Base-by-base conservation (phyloP, 768 basidiomycete species). In the Glaciozyma martinii region DNA sequence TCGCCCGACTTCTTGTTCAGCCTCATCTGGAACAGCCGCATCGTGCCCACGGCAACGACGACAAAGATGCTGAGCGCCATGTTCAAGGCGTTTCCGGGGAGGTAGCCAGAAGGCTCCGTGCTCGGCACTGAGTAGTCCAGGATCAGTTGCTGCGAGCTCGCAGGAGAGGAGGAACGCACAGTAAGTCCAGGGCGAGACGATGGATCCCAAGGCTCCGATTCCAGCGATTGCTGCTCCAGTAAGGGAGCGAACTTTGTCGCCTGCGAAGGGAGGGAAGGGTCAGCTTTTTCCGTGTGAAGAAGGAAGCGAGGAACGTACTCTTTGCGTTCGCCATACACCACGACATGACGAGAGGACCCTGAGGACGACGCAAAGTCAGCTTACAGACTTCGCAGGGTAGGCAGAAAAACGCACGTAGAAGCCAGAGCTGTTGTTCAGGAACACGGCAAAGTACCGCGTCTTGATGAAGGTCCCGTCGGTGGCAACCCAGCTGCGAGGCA, bases 121-220 rank as follows among this genome's bases (percentile, higher is more conserved):
- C 15, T 43, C 1, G 56, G 25, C 7, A 58, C 44, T 54, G 29
- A 1, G 29, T 3, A 30, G 18, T 16, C 5, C 5, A 30, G 29
- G 13, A 18, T 30, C 16, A 30, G 53, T 8, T 27, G 27, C 9
- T 16, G 27, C n/a, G 3, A 13, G 23, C 13, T 16, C 19, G 3
- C 12, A 5, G 53, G 15, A 16, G 29, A 29, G 16, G 3, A 15
- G 30, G 15, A 21, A 43, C 37, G 56, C 9, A 43, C 37, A 21
- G n/a, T 59, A 59, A 27, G 59, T 30, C 59, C 59, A 59, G 18
- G 59, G 29, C 4, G 59, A 29, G 46, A 59, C 30, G 12, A 59
- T 33, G 33, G 19, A 23, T 1, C 59, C 59, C 10, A 49, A 18
- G 8, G 44, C 32, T 30, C 59, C 59, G 16, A 59, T 19, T 9